phyloP scores from a whole-genome alignment of 768 basidiomycete genomes.

The Fomitopsis pulvina region DNA sequence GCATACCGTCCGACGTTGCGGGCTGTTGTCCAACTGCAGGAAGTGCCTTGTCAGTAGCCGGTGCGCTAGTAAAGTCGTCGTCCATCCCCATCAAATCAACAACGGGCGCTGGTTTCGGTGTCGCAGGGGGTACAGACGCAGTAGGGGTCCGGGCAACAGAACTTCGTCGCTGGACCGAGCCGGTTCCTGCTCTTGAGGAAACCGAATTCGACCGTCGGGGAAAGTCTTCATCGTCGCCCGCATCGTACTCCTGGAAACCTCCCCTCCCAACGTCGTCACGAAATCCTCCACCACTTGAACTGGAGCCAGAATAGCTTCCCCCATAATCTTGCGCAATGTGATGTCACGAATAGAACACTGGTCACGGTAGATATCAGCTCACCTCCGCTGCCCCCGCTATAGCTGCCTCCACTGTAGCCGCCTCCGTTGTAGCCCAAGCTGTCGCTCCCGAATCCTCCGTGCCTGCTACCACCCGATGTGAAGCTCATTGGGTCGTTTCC shows the following conservation, averaged over 20 bases:
- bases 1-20: slow-evolving; percentile 6
- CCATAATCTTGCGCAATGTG: slow-evolving; percentile 20
- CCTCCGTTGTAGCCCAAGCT: slow-evolving; percentile 28
- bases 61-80: slow-evolving; percentile 40
- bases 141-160: slow-evolving; percentile 27
- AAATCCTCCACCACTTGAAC: slow-evolving; percentile 42
- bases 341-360: slow-evolving; percentile 4
- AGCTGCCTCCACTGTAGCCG: slow-evolving; percentile 27
- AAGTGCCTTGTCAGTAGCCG: slow-evolving; percentile 43
- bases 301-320: slow-evolving; percentile 29
- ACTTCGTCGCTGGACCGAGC: slow-evolving; percentile 31
- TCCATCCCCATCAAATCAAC: slow-evolving; percentile 82
- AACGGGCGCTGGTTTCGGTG: slow-evolving; percentile 31
- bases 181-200: slow-evolving; percentile 22
- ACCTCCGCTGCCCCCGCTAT: slow-evolving; percentile 11
- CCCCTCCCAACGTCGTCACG: slow-evolving; percentile 48
- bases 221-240: slow-evolving; percentile 78
- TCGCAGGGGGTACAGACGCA: slow-evolving; percentile 29
- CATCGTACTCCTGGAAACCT: slow-evolving; percentile 92
- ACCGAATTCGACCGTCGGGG: slow-evolving; percentile 35
- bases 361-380: slow-evolving; percentile 8
- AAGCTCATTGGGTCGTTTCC: slow-evolving; percentile 80
- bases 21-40: slow-evolving; percentile 33
- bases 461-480: slow-evolving; percentile 46
- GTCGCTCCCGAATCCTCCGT: slow-evolving; percentile 68